Evolutionary conservation across 2,329 filamentous ascomycete genomes (phyloP).

Genomic region (Penicillium psychrosexuale): DNA sequence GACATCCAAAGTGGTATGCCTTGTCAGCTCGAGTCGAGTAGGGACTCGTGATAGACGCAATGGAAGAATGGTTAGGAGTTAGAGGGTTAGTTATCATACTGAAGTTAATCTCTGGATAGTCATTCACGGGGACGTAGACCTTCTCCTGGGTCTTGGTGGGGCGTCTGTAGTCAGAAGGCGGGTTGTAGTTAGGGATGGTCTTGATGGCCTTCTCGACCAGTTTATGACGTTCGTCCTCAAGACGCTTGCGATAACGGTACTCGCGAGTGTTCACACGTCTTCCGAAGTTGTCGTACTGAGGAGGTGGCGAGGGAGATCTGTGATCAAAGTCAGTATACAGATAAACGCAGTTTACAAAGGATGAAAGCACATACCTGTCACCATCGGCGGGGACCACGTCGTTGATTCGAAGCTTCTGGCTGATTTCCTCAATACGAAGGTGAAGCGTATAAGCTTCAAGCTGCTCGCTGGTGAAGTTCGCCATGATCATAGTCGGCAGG

Average conservation of each 20-base stretch:
- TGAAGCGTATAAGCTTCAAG: constrained; percentile 95
- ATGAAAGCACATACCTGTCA: constrained; percentile 64
- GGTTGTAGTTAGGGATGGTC: constrained; percentile 98
- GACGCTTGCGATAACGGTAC: constrained; percentile 94
- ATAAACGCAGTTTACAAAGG: background rate
- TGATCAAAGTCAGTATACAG: constrained; percentile 15
- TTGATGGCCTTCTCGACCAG: constrained; percentile 99
- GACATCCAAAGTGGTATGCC: constrained; percentile 33
- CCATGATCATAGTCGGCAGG: constrained; percentile 90
- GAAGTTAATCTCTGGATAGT: constrained; percentile 99
- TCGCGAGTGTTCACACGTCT: constrained; percentile 99
- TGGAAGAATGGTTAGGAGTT: constrained; percentile 64
- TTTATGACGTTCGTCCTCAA: constrained; percentile 98
- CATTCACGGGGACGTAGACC: constrained; percentile 99
- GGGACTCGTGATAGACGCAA: constrained; percentile 40
- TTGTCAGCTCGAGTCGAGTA: constrained; percentile 46
- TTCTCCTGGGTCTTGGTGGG: constrained; percentile 99
- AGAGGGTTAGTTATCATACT: constrained; percentile 99
- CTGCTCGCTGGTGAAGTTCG: constrained; percentile 98
- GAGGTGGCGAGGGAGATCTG: constrained; percentile 91
- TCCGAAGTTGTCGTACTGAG: constrained; percentile 99
- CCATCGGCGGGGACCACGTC: constrained; percentile 97
- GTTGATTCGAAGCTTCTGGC: constrained; percentile 97
- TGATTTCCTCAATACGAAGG: constrained; percentile 97
- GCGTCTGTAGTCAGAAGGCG: constrained; percentile 95